Evolutionary conservation across 257 asterid genomes (phyloP).

Genomic region (Capsicum chinense): DNA sequence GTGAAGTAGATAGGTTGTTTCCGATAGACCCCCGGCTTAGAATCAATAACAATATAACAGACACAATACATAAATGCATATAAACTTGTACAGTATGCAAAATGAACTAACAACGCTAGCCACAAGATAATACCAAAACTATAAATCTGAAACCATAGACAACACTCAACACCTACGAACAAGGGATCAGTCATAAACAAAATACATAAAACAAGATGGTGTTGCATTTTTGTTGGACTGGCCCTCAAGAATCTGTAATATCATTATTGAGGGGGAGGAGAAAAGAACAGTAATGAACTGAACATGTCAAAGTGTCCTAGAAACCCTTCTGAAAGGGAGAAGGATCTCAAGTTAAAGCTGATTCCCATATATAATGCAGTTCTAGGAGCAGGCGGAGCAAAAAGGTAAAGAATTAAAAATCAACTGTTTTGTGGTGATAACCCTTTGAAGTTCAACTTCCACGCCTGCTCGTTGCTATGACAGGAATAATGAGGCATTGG

Average conservation of each 20-base stretch:
- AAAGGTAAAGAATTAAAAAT: not conserved
- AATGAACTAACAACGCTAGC: too few relatives aligned
- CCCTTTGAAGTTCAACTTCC: slow-evolving; percentile 15
- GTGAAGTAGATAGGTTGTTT: too few relatives aligned
- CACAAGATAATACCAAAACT: too few relatives aligned
- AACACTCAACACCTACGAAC: too few relatives aligned
- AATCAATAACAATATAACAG: too few relatives aligned
- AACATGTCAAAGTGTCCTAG: slow-evolving; percentile 13
- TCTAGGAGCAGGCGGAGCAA: not conserved
- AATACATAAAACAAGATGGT: slow-evolving; percentile 18
- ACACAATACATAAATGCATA: too few relatives aligned
- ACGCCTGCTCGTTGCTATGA: not conserved
- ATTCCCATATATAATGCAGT: not conserved
- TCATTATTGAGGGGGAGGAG: not conserved
- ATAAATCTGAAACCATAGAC: too few relatives aligned
- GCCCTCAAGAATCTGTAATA: not conserved
- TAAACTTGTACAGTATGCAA: too few relatives aligned
- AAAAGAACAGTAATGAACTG: slow-evolving; percentile 18
- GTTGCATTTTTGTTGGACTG: not conserved
- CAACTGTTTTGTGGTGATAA: slow-evolving; percentile 6
- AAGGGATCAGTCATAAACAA: slow-evolving; percentile 22
- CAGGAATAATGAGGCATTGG: slow-evolving; percentile 12
- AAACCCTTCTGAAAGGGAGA: not conserved
- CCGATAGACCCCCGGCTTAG: too few relatives aligned
- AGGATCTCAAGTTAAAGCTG: slow-evolving; percentile 2